A percentile compares a stretch with the other conserved stretches of the same genome.
These are phyloP conservation scores for Selaginella moellendorffii DNA, from an alignment of 75 land plant genomes.

Conservation along the genomic window DNA sequence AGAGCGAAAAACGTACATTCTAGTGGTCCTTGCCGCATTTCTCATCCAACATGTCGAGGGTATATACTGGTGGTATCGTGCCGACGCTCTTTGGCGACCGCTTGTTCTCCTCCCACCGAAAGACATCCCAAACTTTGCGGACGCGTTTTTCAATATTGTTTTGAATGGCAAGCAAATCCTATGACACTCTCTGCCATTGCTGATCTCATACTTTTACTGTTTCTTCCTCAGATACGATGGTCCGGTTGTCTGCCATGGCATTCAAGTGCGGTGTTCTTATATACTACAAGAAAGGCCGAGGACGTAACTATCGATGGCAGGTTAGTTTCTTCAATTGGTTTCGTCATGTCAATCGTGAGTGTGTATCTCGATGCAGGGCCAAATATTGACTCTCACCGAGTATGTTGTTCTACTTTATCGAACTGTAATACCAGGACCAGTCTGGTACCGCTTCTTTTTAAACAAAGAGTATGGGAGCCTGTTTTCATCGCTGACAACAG, in stretches of 20 bases:
- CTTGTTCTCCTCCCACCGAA: slow-evolving; percentile 53
- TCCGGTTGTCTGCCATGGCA: slow-evolving; percentile 82
- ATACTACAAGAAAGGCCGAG: slow-evolving; percentile 83
- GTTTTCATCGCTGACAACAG: slow-evolving; percentile 91
- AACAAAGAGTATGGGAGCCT: slow-evolving; percentile 96
- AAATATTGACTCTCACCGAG: slow-evolving; percentile 79
- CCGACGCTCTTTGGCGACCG: slow-evolving; percentile 53
- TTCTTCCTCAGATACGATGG: slow-evolving; percentile 60
- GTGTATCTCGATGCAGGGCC: slow-evolving; percentile 42
- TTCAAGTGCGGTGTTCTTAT: slow-evolving; percentile 64
- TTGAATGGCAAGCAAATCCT: slow-evolving; percentile 73
- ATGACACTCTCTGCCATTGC: not conserved
- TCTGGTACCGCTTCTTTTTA: slow-evolving; percentile 97
- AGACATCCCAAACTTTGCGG: slow-evolving; percentile 69
- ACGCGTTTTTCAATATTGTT: slow-evolving; percentile 76
- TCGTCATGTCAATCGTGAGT: not conserved
- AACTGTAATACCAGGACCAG: slow-evolving; percentile 88
- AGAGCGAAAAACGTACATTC: slow-evolving; percentile 52
- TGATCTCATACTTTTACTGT: slow-evolving; percentile 3
- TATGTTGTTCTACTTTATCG: slow-evolving; percentile 78
- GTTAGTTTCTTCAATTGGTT: slow-evolving; percentile 17
- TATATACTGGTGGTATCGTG: slow-evolving; percentile 83
- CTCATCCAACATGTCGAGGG: slow-evolving; percentile 45
- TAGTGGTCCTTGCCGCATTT: slow-evolving; percentile 26
- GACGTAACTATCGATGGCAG: slow-evolving; percentile 87